A percentile compares a stretch with the other conserved stretches of the same genome.
Evolutionary conservation across 2,329 filamentous ascomycete species (phyloP).

Genomic region (Penicillium sp.): DNA sequence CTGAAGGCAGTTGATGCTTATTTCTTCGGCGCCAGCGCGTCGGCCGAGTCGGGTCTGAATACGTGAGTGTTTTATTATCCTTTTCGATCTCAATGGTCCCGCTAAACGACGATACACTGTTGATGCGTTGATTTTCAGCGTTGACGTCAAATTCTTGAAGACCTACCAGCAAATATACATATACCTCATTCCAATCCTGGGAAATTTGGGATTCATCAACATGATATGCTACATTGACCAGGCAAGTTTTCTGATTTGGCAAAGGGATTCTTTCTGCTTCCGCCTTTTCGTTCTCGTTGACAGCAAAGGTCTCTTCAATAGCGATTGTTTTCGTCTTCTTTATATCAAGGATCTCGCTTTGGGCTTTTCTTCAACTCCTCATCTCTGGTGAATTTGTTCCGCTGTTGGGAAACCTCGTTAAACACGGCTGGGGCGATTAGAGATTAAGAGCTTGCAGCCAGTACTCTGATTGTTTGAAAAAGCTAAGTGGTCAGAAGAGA

Average conservation of each 20-base stretch:
- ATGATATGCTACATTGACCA: slow-evolving; percentile 25
- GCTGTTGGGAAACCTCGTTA: not conserved
- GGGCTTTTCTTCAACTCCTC: slow-evolving; percentile 1
- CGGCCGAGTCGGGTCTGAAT: slow-evolving; percentile 55
- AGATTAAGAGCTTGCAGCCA: not conserved
- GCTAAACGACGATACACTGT: not conserved
- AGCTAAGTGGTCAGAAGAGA: slow-evolving; percentile 42
- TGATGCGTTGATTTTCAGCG: slow-evolving; percentile 29
- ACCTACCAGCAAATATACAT: slow-evolving; percentile 56
- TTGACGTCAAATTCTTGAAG: slow-evolving; percentile 53
- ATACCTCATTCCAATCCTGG: slow-evolving; percentile 53
- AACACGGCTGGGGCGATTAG: not conserved
- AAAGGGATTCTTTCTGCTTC: slow-evolving; percentile 1
- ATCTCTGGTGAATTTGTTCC: slow-evolving; percentile 1
- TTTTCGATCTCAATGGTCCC: not conserved
- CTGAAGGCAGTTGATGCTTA: slow-evolving; percentile 50
- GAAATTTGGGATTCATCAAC: slow-evolving; percentile 54
- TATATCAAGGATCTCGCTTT: not conserved
- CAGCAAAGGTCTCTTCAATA: not conserved
- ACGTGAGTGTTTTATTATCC: slow-evolving; percentile 39
- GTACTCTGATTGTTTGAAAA: slow-evolving; percentile 1
- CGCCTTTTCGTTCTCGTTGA: not conserved
- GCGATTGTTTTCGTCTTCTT: slow-evolving; percentile 1
- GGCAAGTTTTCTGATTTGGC: not conserved
- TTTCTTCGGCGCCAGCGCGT: slow-evolving; percentile 53